Conservation (phyloP, 192 early-diverging fungal genomes). For the Backusella mclennaniae region DNA sequence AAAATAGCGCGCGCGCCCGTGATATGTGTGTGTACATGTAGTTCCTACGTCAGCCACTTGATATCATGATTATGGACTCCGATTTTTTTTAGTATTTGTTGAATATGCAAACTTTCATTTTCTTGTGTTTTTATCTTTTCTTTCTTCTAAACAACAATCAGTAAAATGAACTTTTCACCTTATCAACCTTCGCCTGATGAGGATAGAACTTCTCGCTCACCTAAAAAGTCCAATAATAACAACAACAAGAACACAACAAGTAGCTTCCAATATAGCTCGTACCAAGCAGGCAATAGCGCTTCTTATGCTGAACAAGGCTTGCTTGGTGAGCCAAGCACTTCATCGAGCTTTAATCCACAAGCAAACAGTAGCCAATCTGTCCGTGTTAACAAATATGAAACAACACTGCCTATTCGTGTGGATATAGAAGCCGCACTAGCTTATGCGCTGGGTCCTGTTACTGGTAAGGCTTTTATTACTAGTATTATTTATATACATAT, state of each 20-base stretch:
- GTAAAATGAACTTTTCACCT: conserved; percentile 39
- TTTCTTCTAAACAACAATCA: too few species aligned
- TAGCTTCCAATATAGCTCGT: conserved; percentile 13
- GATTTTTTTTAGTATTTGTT: too few species aligned
- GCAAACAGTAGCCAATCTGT: conserved; percentile 15
- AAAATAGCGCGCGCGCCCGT: too few species aligned
- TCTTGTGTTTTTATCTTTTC: too few species aligned
- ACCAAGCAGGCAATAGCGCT: conserved; percentile 26
- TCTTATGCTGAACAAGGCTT: conserved; percentile 26
- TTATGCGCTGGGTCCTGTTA: conserved; percentile 59
- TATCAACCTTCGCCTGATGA: conserved; percentile 49
- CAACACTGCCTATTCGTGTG: conserved; percentile 61
- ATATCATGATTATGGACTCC: too few species aligned
- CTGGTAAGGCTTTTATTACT: conserved; percentile 35
- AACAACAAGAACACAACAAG: neutral
- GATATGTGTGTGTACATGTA: too few species aligned
- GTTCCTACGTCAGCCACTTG: too few species aligned
- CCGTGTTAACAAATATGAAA: conserved; percentile 83
- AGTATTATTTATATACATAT: neutral
- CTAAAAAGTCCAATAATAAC: conserved; percentile 1
- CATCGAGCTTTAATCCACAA: conserved; percentile 26
- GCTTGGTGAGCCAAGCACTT: conserved; percentile 17
- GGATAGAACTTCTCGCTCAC: conserved; percentile 22
- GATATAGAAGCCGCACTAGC: conserved; percentile 75
- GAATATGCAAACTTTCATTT: too few species aligned